These are phyloP conservation scores for Termitomyces sp. DNA, from an alignment of 768 basidiomycete genomes.

Conservation along the genomic window DNA sequence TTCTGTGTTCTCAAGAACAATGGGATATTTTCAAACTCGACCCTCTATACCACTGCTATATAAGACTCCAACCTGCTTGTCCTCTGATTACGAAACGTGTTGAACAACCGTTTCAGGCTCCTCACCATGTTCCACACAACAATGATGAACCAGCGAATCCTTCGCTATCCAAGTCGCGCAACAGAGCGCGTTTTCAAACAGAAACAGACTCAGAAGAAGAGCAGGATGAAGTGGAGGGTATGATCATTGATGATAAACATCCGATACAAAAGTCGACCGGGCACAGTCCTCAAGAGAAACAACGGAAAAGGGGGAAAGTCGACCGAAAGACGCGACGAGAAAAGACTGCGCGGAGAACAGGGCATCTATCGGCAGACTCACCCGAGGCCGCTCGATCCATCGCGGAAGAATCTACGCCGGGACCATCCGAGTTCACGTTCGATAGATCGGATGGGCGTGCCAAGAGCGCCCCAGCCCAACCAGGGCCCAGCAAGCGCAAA, in stretches of 20 bases:
- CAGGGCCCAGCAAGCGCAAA: constrained; percentile 38
- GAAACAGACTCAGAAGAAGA: constrained; percentile 21
- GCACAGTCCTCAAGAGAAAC: constrained; percentile 16
- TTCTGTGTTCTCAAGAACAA: constrained; percentile 57
- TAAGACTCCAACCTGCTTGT: constrained; percentile 32
- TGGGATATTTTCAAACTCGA: constrained; percentile 88
- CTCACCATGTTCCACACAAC: background rate
- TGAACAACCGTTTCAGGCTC: background rate
- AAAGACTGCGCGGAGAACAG: constrained; percentile 21
- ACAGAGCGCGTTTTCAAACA: constrained; percentile 3
- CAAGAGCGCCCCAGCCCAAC: constrained; percentile 18
- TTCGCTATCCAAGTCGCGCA: constrained; percentile 3
- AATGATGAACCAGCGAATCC: background rate
- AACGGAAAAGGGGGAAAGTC: constrained; percentile 25
- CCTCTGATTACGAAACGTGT: constrained; percentile 2
- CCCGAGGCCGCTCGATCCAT: background rate
- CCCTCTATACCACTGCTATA: constrained; percentile 61
- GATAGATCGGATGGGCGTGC: constrained; percentile 5
- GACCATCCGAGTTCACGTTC: background rate
- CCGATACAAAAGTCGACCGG: constrained; percentile 14
- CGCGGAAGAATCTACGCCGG: background rate
- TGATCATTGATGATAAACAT: constrained; percentile 37
- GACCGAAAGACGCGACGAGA: constrained; percentile 26
- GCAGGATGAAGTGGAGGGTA: constrained; percentile 45
- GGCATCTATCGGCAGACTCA: constrained; percentile 13